Conservation (phyloP, 2,329 filamentous ascomycete genomes). For the Hortaea werneckii region DNA sequence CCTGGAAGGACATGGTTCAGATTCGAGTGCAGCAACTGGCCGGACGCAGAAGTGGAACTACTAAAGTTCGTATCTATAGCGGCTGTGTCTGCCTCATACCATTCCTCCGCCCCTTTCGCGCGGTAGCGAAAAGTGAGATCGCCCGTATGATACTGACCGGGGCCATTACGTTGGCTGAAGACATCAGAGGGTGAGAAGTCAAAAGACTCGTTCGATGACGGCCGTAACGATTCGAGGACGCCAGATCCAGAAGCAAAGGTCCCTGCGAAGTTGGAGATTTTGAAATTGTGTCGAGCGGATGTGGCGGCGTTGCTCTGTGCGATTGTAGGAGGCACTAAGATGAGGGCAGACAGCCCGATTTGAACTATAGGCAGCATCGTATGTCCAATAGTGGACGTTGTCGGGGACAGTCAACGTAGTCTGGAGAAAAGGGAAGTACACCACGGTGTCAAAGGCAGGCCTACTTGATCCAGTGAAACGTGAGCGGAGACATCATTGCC, state of each 20-base stretch:
- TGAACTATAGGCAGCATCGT: too few species aligned
- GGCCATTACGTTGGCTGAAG: conserved; percentile 36
- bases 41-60: background rate
- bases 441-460: too few species aligned
- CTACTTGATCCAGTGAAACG: too few species aligned
- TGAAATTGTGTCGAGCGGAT: background rate
- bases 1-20: background rate
- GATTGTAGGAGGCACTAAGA: too few species aligned
- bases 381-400: too few species aligned
- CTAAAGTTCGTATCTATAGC: conserved; percentile 8
- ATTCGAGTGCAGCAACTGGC: background rate
- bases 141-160: conserved; percentile 49
- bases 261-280: conserved; percentile 7
- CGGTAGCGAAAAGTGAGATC: conserved; percentile 49
- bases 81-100: conserved; percentile 42
- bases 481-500: too few species aligned
- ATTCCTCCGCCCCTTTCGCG: conserved; percentile 26
- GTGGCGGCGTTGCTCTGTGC: too few species aligned
- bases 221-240: conserved; percentile 39
- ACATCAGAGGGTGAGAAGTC: conserved; percentile 48
- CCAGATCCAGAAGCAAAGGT: conserved; percentile 9
- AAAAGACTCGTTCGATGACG: conserved; percentile 31
- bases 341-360: too few species aligned
- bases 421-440: too few species aligned
- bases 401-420: too few species aligned